phyloP scores from a whole-genome alignment of 169 alveolate genomes.

The Plasmodium malariae region DNA sequence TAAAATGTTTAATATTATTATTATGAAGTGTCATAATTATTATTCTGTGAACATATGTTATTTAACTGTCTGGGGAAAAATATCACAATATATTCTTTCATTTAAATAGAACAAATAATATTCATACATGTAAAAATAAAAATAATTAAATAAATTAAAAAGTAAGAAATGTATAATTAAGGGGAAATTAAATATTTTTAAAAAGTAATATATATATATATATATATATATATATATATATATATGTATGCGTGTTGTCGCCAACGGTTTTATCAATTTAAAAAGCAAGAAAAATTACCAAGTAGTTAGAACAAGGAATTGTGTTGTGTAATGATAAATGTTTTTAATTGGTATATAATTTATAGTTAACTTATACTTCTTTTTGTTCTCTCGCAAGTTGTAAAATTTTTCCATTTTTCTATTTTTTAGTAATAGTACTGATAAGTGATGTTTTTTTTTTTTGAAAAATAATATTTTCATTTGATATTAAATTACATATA shows the following conservation, averaged over 20 bases:
- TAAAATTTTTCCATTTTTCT: not conserved
- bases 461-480: not conserved
- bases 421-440: not conserved
- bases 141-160: constrained; percentile 4
- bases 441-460: constrained; percentile 13
- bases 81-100: not conserved
- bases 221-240: not conserved
- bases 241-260: constrained; percentile 1
- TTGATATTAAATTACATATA: not conserved
- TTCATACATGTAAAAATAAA: not conserved
- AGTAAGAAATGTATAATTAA: constrained; percentile 3
- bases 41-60: constrained; percentile 16
- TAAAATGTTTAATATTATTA: no score
- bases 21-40: no score
- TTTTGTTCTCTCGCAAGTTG: constrained; percentile 1
- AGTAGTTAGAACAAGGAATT: not conserved
- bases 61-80: constrained; percentile 16
- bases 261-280: not conserved
- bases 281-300: not conserved
- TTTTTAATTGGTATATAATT: constrained; percentile 24
- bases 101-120: constrained; percentile 11
- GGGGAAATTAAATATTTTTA: constrained; percentile 8
- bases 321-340: constrained; percentile 10
- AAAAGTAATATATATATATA: not conserved
- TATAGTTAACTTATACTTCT: not conserved